Conservation (phyloP, 345 rosid genomes). For the Boechera retrofracta region DNA sequence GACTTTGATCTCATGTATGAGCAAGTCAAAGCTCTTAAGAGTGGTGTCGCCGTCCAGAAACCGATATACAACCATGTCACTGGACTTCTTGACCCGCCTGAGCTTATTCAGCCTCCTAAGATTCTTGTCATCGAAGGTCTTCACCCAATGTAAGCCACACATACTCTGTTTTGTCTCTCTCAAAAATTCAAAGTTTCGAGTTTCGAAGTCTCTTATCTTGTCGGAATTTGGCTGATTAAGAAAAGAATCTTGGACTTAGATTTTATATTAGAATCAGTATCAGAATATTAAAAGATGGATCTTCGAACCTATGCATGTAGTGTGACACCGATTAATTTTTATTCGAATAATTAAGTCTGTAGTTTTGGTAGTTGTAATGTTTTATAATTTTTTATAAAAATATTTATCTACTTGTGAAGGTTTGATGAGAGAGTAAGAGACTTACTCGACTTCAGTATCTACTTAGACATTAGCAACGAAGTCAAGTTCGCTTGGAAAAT, state of each 20-base stretch:
- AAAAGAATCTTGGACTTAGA: constrained; percentile 36
- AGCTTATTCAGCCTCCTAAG: constrained; percentile 91
- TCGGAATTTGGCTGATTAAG: constrained; percentile 38
- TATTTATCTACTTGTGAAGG: constrained; percentile 52
- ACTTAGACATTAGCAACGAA: constrained; percentile 96
- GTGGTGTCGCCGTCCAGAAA: constrained; percentile 76
- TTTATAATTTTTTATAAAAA: neutral
- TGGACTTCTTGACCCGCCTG: constrained; percentile 92
- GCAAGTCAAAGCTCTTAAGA: constrained; percentile 89
- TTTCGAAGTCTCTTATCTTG: constrained; percentile 24
- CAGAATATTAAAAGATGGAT: constrained; percentile 9
- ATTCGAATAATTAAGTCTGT: constrained; percentile 29
- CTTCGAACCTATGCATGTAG: constrained; percentile 27
- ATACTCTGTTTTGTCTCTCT: constrained; percentile 29
- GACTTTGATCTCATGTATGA: constrained; percentile 95
- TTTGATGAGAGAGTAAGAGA: constrained; percentile 87
- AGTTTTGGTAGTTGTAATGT: constrained; percentile 22
- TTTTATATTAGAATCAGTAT: constrained; percentile 22
- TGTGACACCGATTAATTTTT: neutral
- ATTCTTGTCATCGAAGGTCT: constrained; percentile 97
- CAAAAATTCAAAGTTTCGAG: neutral
- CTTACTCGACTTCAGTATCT: constrained; percentile 88
- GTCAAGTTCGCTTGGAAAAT: constrained; percentile 99
- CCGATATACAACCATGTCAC: constrained; percentile 95
- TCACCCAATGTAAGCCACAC: constrained; percentile 86